Evolutionary conservation across 148 eudicot species (phyloP).

Genomic region (Rhododendron simsii): DNA sequence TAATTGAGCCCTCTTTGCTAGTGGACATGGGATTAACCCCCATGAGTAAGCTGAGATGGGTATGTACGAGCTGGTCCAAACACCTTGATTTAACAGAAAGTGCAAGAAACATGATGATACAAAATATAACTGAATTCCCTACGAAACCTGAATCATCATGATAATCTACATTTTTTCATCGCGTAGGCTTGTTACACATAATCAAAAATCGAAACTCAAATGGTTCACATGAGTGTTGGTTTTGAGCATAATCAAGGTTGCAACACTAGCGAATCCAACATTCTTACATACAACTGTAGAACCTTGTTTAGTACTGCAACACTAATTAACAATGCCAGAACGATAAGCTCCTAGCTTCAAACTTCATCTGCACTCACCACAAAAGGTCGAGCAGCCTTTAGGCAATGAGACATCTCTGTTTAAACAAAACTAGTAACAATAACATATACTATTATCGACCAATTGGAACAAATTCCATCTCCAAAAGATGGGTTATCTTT

Average conservation of each 20-base stretch:
- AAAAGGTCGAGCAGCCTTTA: background rate
- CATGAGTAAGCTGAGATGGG: background rate
- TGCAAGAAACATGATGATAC: background rate
- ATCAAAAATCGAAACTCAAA: background rate
- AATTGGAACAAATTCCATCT: background rate
- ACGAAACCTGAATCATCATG: background rate
- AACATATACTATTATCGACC: background rate
- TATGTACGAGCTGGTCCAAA: background rate
- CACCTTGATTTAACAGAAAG: background rate
- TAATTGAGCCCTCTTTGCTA: background rate
- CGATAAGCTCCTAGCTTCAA: background rate
- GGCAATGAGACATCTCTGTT: background rate
- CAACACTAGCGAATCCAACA: no score
- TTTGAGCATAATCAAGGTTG: no score
- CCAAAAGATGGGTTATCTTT: background rate
- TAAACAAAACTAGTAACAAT: background rate
- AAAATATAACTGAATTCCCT: no score
- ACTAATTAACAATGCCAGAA: background rate
- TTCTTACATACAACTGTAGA: no score
- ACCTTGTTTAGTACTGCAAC: background rate
- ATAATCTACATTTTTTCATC: background rate
- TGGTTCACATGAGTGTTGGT: background rate
- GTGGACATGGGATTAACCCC: background rate
- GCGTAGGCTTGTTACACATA: background rate
- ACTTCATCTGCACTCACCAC: background rate